These are phyloP conservation scores for Zostera marina DNA, from an alignment of 116 monocot genomes.

Conservation along the genomic window DNA sequence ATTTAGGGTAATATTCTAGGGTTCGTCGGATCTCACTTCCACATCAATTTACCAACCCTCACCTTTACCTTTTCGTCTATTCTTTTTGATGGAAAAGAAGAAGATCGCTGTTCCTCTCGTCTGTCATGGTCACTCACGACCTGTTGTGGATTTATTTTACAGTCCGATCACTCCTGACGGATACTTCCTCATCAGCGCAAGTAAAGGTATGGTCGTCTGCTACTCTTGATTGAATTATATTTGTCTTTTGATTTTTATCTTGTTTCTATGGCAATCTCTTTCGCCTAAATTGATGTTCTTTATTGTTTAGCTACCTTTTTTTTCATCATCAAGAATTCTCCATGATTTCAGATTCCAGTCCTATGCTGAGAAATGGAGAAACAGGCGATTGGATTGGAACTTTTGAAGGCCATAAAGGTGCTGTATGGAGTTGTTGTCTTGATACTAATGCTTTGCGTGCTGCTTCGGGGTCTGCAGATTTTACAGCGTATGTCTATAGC, in stretches of 20 bases:
- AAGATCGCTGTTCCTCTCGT: conserved; percentile 73
- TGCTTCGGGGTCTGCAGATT: conserved; percentile 88
- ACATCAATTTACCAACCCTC: too few species aligned
- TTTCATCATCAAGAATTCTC: neutral
- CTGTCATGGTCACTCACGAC: conserved; percentile 92
- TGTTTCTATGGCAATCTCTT: too few species aligned
- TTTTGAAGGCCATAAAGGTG: conserved; percentile 93
- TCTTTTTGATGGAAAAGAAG: conserved; percentile 50
- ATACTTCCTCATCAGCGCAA: conserved; percentile 90
- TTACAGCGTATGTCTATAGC: conserved; percentile 47
- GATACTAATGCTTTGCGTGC: conserved; percentile 78
- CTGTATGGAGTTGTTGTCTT: conserved; percentile 96
- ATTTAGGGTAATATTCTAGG: too few species aligned
- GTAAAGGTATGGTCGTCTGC: conserved; percentile 41
- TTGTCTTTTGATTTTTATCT: too few species aligned
- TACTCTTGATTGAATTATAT: too few species aligned
- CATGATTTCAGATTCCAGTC: conserved; percentile 49
- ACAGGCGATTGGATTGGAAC: conserved; percentile 97
- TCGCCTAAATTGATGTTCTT: too few species aligned
- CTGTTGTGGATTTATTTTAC: conserved; percentile 93
- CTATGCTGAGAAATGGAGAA: conserved; percentile 89
- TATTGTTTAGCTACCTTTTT: too few species aligned
- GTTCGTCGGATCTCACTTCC: too few species aligned
- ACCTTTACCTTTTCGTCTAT: too few species aligned
- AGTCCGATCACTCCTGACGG: conserved; percentile 88